phyloP scores from a whole-genome alignment of 768 basidiomycete species.

The Lactarius hatsudake region DNA sequence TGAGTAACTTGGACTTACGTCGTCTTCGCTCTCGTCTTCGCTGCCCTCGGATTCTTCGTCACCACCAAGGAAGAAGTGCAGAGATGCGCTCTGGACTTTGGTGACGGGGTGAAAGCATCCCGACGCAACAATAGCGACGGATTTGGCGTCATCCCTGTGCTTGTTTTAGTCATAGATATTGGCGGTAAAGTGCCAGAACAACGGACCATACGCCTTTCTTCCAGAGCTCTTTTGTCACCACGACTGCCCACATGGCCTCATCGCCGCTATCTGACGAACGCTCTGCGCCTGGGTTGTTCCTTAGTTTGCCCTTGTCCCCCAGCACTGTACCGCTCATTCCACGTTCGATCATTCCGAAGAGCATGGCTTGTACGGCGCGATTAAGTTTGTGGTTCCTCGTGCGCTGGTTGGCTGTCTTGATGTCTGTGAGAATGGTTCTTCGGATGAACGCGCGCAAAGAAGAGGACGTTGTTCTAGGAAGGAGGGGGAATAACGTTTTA shows the following conservation, averaged over 20 bases:
- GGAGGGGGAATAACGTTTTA: slow-evolving; percentile 87
- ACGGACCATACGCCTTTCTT: slow-evolving; percentile 82
- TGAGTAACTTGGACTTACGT: slow-evolving; percentile 34
- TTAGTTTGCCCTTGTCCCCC: slow-evolving; percentile 80
- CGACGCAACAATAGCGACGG: slow-evolving; percentile 86
- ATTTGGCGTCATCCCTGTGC: slow-evolving; percentile 81
- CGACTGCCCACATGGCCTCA: slow-evolving; percentile 97
- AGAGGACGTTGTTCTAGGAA: slow-evolving; percentile 90
- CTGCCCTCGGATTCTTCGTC: slow-evolving; percentile 74
- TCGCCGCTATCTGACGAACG: slow-evolving; percentile 53
- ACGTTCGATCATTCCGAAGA: slow-evolving; percentile 94
- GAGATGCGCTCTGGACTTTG: slow-evolving; percentile 91
- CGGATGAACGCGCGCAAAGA: slow-evolving; percentile 82
- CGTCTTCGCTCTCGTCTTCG: slow-evolving; percentile 62
- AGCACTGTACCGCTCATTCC: slow-evolving; percentile 81
- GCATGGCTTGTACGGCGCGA: slow-evolving; percentile 90
- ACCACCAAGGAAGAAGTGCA: slow-evolving; percentile 95
- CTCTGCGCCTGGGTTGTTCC: slow-evolving; percentile 41
- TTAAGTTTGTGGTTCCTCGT: slow-evolving; percentile 96
- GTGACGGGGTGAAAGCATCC: slow-evolving; percentile 91
- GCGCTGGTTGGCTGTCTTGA: slow-evolving; percentile 83
- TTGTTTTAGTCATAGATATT: neutral
- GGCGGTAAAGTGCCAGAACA: neutral
- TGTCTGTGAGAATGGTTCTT: slow-evolving; percentile 90
- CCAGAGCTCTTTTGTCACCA: slow-evolving; percentile 93